Evolutionary conservation across 805 yeast genomes (phyloP).

Genomic region (Spathaspora boniae): DNA sequence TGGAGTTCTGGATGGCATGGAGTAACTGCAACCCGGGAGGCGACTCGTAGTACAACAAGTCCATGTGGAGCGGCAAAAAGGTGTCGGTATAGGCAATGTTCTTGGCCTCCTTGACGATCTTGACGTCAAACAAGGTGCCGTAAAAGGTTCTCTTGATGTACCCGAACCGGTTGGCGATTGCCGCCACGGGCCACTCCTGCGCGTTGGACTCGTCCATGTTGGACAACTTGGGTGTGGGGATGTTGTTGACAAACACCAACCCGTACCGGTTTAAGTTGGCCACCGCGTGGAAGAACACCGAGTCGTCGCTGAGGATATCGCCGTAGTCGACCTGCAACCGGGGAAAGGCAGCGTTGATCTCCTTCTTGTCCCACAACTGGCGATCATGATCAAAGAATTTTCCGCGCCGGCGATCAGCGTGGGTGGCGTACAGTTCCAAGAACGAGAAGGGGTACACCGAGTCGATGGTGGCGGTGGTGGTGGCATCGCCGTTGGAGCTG

Average conservation of each 20-base stretch:
- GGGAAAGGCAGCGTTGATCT: conserved; percentile 18
- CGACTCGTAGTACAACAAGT: conserved; percentile 69
- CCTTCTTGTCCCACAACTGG: conserved; percentile 37
- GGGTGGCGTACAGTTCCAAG: conserved; percentile 40
- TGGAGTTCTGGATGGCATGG: conserved; percentile 54
- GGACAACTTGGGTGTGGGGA: conserved; percentile 41
- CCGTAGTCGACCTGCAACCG: conserved; percentile 28
- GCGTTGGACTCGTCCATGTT: conserved; percentile 42
- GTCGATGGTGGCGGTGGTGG: conserved; percentile 13
- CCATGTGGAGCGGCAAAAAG: conserved; percentile 74
- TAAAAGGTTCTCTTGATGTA: conserved; percentile 69
- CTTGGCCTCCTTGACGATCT: conserved; percentile 45
- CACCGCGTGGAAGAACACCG: conserved; percentile 36
- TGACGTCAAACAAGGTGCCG: conserved; percentile 69
- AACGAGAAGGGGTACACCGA: conserved; percentile 45
- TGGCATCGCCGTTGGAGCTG: conserved; percentile 20
- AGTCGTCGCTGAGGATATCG: conserved; percentile 34
- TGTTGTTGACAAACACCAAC: conserved; percentile 47
- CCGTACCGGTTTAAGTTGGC: conserved; percentile 54
- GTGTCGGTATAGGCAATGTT: conserved; percentile 68
- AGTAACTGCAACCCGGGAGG: conserved; percentile 77
- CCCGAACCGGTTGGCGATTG: conserved; percentile 52
- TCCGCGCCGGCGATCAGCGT: conserved; percentile 29
- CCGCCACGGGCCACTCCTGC: conserved; percentile 34
- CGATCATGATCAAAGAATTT: conserved; percentile 32